Base-by-base conservation (phyloP, 768 basidiomycete genomes). In the Leccinellum luteum region DNA sequence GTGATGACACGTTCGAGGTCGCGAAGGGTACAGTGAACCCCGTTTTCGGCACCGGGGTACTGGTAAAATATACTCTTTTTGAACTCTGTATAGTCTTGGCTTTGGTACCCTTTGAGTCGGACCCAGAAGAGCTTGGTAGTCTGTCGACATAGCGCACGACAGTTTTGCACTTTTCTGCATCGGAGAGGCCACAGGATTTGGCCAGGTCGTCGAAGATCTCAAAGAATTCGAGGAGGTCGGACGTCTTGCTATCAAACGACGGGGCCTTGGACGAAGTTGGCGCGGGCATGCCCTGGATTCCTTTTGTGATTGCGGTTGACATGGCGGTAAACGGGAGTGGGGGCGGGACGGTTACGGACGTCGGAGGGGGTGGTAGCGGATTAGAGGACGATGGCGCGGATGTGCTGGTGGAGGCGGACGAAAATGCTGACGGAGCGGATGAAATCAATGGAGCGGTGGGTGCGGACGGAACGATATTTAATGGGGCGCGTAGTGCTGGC, bases 171-270 rank as follows among this genome's bases (percentile, higher is more conserved):
- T 21, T 50, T 9, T 50, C 31, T 21, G 49, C 19, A 15, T 32
- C 21, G 4, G 25, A 23, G 44, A 45, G 43, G 5, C 25, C 3
- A 10, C 55, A 57, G 0, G 44, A 31, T 15, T 23, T 17, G 1
- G 52, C 48, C 4, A 57, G 14, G 12, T 52, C 52, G 5, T 60
- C 32, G 23, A 62, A 60, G 3, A 32, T 3, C 2, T 62, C 38
- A 1, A 60, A 48, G 23, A 56, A 60, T 14, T 62, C 48, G 4
- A 54, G 34, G 4, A 54, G 34, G 13, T 57, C 44, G 0, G 55
- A 53, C 1, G 55, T 54, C 17, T 60, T 52, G 0, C 55, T 44
- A 27, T 52, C 23, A 13, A 62, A 58, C 0, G 35, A 19, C 1
- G 28, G 48, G 1, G 48, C 57, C 23, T 43, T 58, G 14, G 19